Evolutionary conservation across 1,284 basidiomycete genomes (phyloP).

Genomic region (Ustilago lituana): DNA sequence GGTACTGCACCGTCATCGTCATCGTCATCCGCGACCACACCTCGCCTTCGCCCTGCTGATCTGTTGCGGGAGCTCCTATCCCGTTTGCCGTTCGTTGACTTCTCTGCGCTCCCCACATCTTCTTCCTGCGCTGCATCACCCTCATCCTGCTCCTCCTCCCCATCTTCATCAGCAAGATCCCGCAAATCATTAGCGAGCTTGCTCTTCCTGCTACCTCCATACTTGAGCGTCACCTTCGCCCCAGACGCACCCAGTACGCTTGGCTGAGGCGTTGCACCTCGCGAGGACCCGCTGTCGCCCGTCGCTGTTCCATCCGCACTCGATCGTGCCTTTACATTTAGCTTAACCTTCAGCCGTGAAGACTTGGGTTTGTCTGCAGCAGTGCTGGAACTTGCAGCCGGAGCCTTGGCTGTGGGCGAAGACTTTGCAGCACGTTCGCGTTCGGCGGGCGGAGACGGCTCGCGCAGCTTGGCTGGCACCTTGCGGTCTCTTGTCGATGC

Average conservation of each 20-base stretch:
- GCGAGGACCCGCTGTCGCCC: constrained; percentile 20
- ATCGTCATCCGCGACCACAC: constrained; percentile 24
- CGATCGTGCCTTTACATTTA: constrained; percentile 7
- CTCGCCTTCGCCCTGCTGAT: constrained; percentile 10
- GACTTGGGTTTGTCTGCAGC: constrained; percentile 8
- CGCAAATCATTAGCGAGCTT: constrained; percentile 21
- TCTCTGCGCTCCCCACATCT: background rate
- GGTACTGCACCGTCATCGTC: constrained; percentile 10
- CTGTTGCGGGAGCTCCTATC: constrained; percentile 9
- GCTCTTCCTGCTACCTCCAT: constrained; percentile 1
- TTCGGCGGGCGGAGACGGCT: constrained; percentile 10
- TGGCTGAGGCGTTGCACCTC: constrained; percentile 16
- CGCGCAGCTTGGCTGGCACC: constrained; percentile 10
- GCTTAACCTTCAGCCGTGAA: constrained; percentile 6
- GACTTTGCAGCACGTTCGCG: too few relatives aligned
- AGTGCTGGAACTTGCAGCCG: background rate
- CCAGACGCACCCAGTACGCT: background rate
- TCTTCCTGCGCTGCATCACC: constrained; percentile 10
- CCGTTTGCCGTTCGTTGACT: constrained; percentile 6
- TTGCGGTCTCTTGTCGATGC: constrained; percentile 24
- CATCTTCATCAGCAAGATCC: constrained; percentile 20
- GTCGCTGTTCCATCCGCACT: background rate
- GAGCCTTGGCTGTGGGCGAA: background rate
- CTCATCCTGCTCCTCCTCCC: background rate
- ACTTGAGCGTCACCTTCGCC: constrained; percentile 21